Evolutionary conservation across 768 basidiomycete genomes (phyloP).

Genomic region (Russula abietina): DNA sequence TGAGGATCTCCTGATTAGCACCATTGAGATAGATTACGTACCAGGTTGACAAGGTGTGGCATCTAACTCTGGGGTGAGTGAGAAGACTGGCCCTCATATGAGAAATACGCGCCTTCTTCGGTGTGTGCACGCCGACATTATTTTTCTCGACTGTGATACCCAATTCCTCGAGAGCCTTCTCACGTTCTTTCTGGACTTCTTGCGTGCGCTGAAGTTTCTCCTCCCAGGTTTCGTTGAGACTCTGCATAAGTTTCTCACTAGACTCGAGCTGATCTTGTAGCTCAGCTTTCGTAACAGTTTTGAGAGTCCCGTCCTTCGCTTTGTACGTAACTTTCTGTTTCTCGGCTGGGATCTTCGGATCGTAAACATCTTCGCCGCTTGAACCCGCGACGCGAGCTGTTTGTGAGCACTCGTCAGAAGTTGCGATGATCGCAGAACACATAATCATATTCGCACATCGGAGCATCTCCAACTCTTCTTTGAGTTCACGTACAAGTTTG

Average conservation of each 20-base stretch:
- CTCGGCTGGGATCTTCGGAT: conserved; percentile 85
- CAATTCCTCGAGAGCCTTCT: conserved; percentile 94
- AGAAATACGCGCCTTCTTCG: conserved; percentile 62
- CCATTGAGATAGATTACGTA: conserved; percentile 37
- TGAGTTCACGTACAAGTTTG: conserved; percentile 96
- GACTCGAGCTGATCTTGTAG: conserved; percentile 95
- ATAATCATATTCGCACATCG: conserved; percentile 47
- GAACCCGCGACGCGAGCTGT: conserved; percentile 70
- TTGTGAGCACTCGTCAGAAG: conserved; percentile 18
- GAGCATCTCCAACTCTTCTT: conserved; percentile 93
- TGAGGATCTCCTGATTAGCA: neutral
- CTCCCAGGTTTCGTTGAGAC: conserved; percentile 94
- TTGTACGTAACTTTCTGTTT: conserved; percentile 93
- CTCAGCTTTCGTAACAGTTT: conserved; percentile 95
- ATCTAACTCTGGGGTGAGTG: conserved; percentile 43
- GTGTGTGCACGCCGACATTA: conserved; percentile 93
- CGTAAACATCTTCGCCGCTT: conserved; percentile 67
- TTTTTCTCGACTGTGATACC: conserved; percentile 98
- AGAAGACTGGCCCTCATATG: neutral
- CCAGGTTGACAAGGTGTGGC: conserved; percentile 91
- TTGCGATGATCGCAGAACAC: conserved; percentile 18
- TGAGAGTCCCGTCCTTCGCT: conserved; percentile 88
- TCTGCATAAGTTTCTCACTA: conserved; percentile 92
- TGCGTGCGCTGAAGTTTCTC: conserved; percentile 87
- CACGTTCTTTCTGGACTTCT: conserved; percentile 93